Percentiles rank a stretch among this genome's conserved stretches.
Evolutionary conservation across 2,329 filamentous ascomycete species (phyloP).

Genomic region (Corinectria fuckeliana): DNA sequence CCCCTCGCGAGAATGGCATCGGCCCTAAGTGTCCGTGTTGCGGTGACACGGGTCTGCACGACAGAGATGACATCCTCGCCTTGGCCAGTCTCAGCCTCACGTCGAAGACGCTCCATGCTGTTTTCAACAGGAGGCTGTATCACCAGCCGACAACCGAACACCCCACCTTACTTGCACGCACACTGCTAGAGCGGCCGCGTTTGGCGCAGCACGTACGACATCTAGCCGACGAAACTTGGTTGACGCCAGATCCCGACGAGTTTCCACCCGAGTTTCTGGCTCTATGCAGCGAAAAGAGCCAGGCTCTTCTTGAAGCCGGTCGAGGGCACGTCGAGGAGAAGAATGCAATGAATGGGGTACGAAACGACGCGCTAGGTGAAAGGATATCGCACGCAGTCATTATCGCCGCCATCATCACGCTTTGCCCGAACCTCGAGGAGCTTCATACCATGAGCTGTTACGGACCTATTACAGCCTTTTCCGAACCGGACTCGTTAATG

Average conservation of each 20-base stretch:
- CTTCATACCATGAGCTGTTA: background rate
- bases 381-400: background rate
- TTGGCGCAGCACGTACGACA: background rate
- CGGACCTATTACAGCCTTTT: background rate
- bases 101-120: background rate
- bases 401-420: background rate
- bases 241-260: background rate
- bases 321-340: background rate
- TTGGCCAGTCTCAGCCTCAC: background rate
- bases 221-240: background rate
- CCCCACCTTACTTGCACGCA: background rate
- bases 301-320: background rate
- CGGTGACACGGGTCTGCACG: no score
- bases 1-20: background rate
- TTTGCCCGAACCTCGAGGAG: background rate
- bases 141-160: background rate
- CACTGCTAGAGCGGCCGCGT: background rate
- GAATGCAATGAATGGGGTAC: background rate
- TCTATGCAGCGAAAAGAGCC: background rate
- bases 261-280: background rate
- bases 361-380: background rate
- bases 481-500: background rate
- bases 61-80: no score
- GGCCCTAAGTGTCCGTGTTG: no score
- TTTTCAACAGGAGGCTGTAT: background rate